Evolutionary conservation across 2,329 filamentous ascomycete genomes (phyloP).

Genomic region (Curvularia spicifera): DNA sequence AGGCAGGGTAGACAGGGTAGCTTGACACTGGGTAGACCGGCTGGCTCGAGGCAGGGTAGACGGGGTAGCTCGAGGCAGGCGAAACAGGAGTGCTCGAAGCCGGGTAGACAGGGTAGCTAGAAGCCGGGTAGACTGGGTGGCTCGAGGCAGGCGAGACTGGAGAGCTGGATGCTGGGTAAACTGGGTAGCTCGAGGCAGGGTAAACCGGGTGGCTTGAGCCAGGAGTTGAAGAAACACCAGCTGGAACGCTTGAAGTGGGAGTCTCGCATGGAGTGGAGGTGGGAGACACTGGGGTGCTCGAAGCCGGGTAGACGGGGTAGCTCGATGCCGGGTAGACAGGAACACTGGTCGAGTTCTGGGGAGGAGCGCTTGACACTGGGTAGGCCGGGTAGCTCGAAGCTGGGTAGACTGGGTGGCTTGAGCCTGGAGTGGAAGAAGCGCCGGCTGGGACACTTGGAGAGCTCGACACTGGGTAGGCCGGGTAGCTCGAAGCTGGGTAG

Average conservation of each 20-base stretch:
- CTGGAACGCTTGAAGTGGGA: too few relatives aligned
- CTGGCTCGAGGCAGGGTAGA: too few relatives aligned
- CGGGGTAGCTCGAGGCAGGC: neutral
- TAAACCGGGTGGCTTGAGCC: neutral
- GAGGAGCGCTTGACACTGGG: slow-evolving; percentile 1
- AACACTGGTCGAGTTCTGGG: neutral
- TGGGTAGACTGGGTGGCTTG: slow-evolving; percentile 10
- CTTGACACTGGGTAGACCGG: neutral
- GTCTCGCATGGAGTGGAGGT: too few relatives aligned
- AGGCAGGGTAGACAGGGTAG: slow-evolving; percentile 12
- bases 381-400: slow-evolving; percentile 33
- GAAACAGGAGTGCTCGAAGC: neutral
- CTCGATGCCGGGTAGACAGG: neutral
- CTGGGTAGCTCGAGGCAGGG: neutral
- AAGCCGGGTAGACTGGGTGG: slow-evolving; percentile 11
- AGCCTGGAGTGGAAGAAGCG: too few relatives aligned
- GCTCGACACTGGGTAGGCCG: neutral
- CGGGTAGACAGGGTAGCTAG: slow-evolving; percentile 18
- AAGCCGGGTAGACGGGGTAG: neutral
- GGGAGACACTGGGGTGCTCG: neutral
- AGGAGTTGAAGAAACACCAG: neutral
- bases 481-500: neutral
- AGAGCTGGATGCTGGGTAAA: neutral
- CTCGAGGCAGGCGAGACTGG: neutral
- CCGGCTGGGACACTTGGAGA: too few relatives aligned